Evolutionary conservation across 805 yeast species (phyloP), one percentile per base, ranked within the genome.

Genomic region (Metschnikowia lunata): DNA sequence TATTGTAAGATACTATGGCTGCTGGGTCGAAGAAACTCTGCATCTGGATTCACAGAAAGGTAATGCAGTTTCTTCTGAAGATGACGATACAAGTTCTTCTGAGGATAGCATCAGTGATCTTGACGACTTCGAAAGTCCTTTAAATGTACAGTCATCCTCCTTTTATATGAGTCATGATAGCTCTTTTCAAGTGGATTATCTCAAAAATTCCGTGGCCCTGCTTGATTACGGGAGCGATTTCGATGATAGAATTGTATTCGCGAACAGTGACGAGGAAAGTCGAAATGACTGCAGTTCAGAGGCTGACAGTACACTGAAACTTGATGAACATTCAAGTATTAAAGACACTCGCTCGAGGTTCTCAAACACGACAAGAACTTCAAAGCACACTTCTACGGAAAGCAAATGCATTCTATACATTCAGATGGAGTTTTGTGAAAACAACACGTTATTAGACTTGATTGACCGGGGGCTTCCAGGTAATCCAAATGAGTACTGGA

Each of bases 361-460:
- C 1, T 29, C 31, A 11, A 12, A 29, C 31, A 12, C 31, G n/a
- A 29, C 31, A 4, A 29, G n/a, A 11, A 29, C 31, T 10, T 18
- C 23, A 18, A 18, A 18, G 23, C 23, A 18, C 23, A 18, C 23
- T 18, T 18, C 3, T 18, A 18, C 23, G 5, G 62, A 67, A 36
- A 71, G 71, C 2, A 55, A 51, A 50, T 85, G 90, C 42, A 88
- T 95, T 0, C 65, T 93, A 28, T 93, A 87, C 61, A 93, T 93
- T 53, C 99, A 93, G 60, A 93, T 93, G 99, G 99, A 93, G 62
- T 93, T 93, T 57, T 93, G 99, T 66, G 99, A 93, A 58, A 93
- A 91, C 59, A 88, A 87, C 46, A 91, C 99, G 0, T 66, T 93
- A 27, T 76, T 78, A 40, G 96, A 93, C 64, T 68, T 93, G 48